Conservation (phyloP, 2,329 filamentous ascomycete species). For the Stagonosporopsis rhizophila region DNA sequence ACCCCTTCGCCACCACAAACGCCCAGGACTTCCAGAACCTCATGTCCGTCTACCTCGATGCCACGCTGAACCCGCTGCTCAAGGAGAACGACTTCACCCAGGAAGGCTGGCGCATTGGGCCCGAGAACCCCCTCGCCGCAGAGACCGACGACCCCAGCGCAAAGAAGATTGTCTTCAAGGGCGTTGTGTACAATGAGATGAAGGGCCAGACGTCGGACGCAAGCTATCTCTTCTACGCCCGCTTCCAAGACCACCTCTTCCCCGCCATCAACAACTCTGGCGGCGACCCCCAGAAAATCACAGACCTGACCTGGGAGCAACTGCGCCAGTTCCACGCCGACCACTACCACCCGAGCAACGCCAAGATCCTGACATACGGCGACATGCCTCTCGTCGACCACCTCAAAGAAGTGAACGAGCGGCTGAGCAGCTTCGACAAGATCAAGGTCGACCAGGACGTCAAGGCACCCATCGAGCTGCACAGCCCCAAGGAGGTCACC, state of each 20-base stretch:
- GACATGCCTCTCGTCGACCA: conserved; percentile 87
- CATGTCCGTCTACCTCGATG: conserved; percentile 95
- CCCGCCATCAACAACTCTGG: conserved; percentile 96
- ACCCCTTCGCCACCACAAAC: conserved; percentile 97
- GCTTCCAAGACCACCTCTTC: conserved; percentile 93
- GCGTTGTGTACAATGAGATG: conserved; percentile 99
- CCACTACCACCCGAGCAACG: conserved; percentile 97
- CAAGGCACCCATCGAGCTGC: conserved; percentile 76
- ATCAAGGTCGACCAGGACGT: conserved; percentile 74
- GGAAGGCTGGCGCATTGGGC: conserved; percentile 95
- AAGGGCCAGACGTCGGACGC: conserved; percentile 99
- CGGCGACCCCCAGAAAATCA: conserved; percentile 95
- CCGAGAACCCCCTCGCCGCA: conserved; percentile 75
- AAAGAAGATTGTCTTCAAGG: conserved; percentile 87
- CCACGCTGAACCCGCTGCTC: conserved; percentile 86
- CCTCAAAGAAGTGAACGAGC: conserved; percentile 76
- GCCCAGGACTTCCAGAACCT: conserved; percentile 94
- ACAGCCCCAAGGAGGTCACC: conserved; percentile 72
- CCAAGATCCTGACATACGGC: conserved; percentile 94
- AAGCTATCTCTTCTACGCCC: conserved; percentile 93
- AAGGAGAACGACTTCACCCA: conserved; percentile 93
- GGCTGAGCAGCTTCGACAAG: conserved; percentile 75
- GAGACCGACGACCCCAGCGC: conserved; percentile 58
- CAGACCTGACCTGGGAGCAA: conserved; percentile 90
- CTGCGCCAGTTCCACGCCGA: conserved; percentile 86